A percentile compares a stretch with the other conserved stretches of the same genome.
Conservation (phyloP, 192 early-diverging fungal genomes). For the Backusella westeae region DNA sequence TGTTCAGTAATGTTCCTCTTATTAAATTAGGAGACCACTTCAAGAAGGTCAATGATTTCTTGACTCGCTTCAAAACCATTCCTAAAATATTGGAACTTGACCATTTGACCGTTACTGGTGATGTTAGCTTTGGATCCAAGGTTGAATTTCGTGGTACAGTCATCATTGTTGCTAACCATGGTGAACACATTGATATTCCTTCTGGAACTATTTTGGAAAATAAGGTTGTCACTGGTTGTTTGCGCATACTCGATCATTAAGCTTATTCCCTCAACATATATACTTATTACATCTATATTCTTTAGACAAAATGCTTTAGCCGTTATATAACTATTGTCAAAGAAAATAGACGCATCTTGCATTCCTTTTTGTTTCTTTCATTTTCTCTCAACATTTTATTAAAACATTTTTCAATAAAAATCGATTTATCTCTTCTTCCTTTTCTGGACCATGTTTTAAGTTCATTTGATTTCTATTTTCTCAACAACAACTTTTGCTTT, state of each 20-base stretch:
- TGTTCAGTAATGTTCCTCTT: constrained; percentile 89
- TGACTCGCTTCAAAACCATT: constrained; percentile 85
- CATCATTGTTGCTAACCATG: constrained; percentile 98
- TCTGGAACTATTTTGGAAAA: constrained; percentile 93
- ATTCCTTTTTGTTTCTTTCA: neutral
- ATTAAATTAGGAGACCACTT: constrained; percentile 98
- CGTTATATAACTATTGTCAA: neutral
- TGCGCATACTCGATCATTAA: constrained; percentile 84
- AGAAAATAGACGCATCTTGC: neutral
- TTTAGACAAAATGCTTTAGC: neutral
- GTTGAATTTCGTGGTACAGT: constrained; percentile 93
- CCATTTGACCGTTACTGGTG: constrained; percentile 97
- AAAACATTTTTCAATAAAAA: neutral
- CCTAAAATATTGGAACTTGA: constrained; percentile 98
- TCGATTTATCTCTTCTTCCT: neutral
- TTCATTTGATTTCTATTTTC: neutral
- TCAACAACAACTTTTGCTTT: neutral
- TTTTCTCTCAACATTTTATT: neutral
- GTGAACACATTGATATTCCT: constrained; percentile 97
- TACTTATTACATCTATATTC: neutral
- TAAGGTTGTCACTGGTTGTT: constrained; percentile 97
- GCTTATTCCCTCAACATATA: neutral
- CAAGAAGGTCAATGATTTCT: constrained; percentile 91
- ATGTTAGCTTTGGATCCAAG: constrained; percentile 94
- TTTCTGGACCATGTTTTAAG: neutral